Evolutionary conservation across 2,329 filamentous ascomycete genomes (phyloP).

Genomic region (Tolypocladium capitatum): DNA sequence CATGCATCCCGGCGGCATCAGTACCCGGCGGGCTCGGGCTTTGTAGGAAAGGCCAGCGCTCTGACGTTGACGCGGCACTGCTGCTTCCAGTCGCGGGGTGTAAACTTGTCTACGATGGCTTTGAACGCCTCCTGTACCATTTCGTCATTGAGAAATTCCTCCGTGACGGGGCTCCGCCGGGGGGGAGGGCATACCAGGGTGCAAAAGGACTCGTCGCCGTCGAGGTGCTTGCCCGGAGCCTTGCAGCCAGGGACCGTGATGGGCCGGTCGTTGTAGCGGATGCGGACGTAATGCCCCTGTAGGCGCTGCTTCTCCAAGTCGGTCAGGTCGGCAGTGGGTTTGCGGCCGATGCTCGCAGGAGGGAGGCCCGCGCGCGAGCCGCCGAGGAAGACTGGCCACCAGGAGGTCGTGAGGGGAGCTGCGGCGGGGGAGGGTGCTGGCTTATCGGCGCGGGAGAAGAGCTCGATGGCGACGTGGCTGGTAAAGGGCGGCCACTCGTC

Average conservation of each 20-base stretch:
- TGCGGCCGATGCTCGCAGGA: constrained; percentile 44
- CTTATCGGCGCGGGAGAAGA: constrained; percentile 46
- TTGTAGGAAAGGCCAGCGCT: constrained; percentile 29
- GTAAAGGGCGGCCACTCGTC: constrained; percentile 86
- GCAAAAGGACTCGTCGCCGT: constrained; percentile 80
- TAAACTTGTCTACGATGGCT: constrained; percentile 78
- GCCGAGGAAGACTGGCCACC: constrained; percentile 14
- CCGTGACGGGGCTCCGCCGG: background rate
- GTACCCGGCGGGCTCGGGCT: constrained; percentile 39
- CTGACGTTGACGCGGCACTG: constrained; percentile 35
- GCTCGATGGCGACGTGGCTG: constrained; percentile 78
- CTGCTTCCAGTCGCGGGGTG: constrained; percentile 61
- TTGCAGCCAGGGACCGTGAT: constrained; percentile 75
- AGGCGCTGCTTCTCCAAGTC: constrained; percentile 45
- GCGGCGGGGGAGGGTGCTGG: background rate
- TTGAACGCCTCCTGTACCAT: constrained; percentile 67
- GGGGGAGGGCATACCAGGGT: constrained; percentile 51
- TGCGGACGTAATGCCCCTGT: constrained; percentile 70
- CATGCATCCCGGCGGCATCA: constrained; percentile 8
- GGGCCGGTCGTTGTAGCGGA: constrained; percentile 81
- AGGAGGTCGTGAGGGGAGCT: constrained; percentile 6
- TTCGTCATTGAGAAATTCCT: constrained; percentile 1
- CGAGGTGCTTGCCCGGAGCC: constrained; percentile 63
- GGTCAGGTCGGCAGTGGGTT: constrained; percentile 40
- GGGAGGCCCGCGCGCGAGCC: constrained; percentile 12